Base-by-base conservation (phyloP, 495 filamentous ascomycete genomes). In the Aspergillus conjunctus region DNA sequence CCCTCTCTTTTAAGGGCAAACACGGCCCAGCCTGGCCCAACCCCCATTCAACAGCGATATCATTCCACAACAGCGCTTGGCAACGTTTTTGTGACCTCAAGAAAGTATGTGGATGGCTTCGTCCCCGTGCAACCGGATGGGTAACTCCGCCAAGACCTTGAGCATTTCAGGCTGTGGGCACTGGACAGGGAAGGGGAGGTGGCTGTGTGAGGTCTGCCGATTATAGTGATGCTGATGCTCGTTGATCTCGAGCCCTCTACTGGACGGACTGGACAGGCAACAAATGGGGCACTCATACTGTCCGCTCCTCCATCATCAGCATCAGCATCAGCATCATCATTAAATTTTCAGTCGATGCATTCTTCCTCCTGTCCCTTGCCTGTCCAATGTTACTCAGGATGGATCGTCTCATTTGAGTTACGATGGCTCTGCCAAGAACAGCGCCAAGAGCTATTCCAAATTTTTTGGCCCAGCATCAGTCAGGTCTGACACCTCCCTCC, bases 1-100 rank as follows among this genome's bases (percentile, higher is more conserved):
- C 56, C 56, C 49, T 41, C 56, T 54, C 31, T 32, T 18, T 32
- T 61, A 51, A 33, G 54, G 44, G 46, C 41, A 37, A 49, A 18
- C 46, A 56, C 51, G 52, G 61, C 20, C 26, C 26, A 26, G 26
- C 26, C 26, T 26, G 5, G 26, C 26, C 26, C 26, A 26, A 5
- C 26, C 26, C 32, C 26, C 26, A 26, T 26, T 26, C 26, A 5
- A 26, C 5, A 26, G 2, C 26, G 26, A 22, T 48, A 32, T 46
- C 66, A 66, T 68, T 63, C 66, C 66, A 68, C 63, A 57, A 44
- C 66, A 68, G 60, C 52, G 55, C 66, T 68, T 68, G 66, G 66
- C 66, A 68, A 68, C 60, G 66, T 14, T 44, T n/a, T 54, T 48
- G 43, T 39, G 32, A 48, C 50, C 54, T 39, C 58, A 60, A 60